phyloP scores from a whole-genome alignment of 192 early-diverging fungal genomes.

The Podila epigama region DNA sequence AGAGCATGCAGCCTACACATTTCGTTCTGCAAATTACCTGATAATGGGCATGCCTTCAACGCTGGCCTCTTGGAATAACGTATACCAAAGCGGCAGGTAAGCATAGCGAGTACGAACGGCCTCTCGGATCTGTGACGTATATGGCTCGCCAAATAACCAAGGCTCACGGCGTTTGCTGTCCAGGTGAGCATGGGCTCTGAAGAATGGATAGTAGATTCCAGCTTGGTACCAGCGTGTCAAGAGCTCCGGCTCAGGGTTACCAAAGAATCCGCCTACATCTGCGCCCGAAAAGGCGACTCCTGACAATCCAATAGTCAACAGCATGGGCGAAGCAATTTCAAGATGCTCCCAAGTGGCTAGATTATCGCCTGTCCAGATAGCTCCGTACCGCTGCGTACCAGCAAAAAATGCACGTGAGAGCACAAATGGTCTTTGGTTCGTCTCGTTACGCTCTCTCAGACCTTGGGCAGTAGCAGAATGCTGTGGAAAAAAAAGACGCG shows the following conservation, averaged over 20 bases:
- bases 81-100: constrained; percentile 92
- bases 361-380: constrained; percentile 99
- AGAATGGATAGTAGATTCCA: constrained; percentile 95
- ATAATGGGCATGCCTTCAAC: constrained; percentile 83
- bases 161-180: constrained; percentile 98
- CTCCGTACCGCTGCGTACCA: constrained; percentile 93
- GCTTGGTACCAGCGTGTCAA: constrained; percentile 98
- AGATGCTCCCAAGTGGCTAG: constrained; percentile 89
- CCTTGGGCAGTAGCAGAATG: constrained; percentile 90
- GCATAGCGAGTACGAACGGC: constrained; percentile 86
- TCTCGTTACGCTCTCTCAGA: constrained; percentile 64
- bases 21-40: constrained; percentile 46
- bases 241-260: constrained; percentile 89
- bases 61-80: constrained; percentile 83
- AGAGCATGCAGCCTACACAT: no score
- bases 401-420: constrained; percentile 96
- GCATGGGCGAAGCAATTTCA: constrained; percentile 84
- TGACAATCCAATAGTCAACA: constrained; percentile 83
- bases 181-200: constrained; percentile 97
- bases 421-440: constrained; percentile 85
- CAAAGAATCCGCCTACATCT: constrained; percentile 98
- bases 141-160: constrained; percentile 92
- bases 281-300: constrained; percentile 95
- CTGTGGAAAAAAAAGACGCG: constrained; percentile 39
- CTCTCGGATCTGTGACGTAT: constrained; percentile 77